Conservation (phyloP, 2,329 filamentous ascomycete species). For the Plenodomus lindquistii region DNA sequence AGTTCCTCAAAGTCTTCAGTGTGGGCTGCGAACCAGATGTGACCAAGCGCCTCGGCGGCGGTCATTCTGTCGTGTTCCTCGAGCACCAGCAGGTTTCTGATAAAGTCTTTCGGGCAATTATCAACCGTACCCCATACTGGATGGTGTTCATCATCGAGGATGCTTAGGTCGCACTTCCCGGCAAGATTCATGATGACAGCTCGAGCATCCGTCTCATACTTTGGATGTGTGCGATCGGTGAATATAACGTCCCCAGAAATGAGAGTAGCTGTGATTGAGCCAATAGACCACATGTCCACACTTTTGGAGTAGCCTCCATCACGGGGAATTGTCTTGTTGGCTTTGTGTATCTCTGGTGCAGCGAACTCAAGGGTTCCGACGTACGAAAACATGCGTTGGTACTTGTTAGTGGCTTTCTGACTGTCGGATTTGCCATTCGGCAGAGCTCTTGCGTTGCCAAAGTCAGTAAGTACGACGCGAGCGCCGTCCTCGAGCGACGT, state of each 20-base stretch:
- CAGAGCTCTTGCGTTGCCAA: constrained; percentile 58
- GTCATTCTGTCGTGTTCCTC: constrained; percentile 57
- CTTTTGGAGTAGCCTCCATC: constrained; percentile 58
- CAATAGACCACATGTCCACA: constrained; percentile 67
- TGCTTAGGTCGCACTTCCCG: constrained; percentile 47
- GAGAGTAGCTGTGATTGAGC: constrained; percentile 57
- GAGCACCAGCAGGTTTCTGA: constrained; percentile 55
- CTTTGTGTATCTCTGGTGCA: constrained; percentile 55
- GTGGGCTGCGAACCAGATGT: constrained; percentile 60
- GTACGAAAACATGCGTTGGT: constrained; percentile 55
- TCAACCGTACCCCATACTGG: constrained; percentile 50
- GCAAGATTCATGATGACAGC: constrained; percentile 40
- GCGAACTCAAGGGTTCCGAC: constrained; percentile 62
- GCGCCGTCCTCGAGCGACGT: constrained; percentile 55
- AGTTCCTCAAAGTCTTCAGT: constrained; percentile 53
- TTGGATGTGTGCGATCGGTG: constrained; percentile 36
- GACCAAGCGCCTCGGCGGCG: constrained; percentile 56
- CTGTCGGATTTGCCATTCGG: constrained; percentile 15
- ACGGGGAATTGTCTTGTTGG: constrained; percentile 28
- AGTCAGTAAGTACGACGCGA: constrained; percentile 64
- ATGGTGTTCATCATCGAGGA: constrained; percentile 47
- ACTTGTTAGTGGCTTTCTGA: constrained; percentile 2
- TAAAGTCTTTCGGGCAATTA: constrained; percentile 56
- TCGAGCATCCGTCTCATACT: constrained; percentile 26
- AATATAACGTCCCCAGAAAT: constrained; percentile 57